Evolutionary conservation across 192 early-diverging fungal genomes (phyloP).

Genomic region (Coemansia sp.): DNA sequence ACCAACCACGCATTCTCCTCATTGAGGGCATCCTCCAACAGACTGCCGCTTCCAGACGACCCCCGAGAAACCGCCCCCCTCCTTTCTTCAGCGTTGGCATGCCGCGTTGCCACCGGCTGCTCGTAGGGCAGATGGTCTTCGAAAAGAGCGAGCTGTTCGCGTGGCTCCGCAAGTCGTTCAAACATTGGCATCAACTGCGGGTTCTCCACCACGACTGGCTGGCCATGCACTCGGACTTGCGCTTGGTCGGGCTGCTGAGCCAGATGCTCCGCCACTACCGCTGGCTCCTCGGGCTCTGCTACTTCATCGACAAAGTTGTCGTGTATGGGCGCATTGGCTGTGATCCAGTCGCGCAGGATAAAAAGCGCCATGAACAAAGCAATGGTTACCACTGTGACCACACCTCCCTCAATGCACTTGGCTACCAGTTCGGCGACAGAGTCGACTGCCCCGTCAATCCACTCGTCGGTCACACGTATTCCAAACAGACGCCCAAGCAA

Average conservation of each 20-base stretch:
- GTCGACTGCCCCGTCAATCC: conserved; percentile 20
- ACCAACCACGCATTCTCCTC: conserved; percentile 34
- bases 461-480: conserved; percentile 9
- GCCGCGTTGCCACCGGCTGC: conserved; percentile 9
- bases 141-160: conserved; percentile 13
- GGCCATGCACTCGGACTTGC: conserved; percentile 15
- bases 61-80: too few species aligned
- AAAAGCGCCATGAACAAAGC: conserved; percentile 77
- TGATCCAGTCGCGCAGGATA: conserved; percentile 85
- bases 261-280: too few species aligned
- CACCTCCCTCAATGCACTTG: conserved; percentile 82
- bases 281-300: not conserved
- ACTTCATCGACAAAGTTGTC: conserved; percentile 43
- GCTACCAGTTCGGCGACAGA: conserved; percentile 48
- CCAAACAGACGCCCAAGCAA: conserved; percentile 14
- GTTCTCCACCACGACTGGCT: conserved; percentile 34
- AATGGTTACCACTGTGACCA: conserved; percentile 72
- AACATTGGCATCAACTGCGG: conserved; percentile 38
- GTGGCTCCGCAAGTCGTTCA: too few species aligned
- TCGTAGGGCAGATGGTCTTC: conserved; percentile 30
- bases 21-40: not conserved
- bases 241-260: too few species aligned
- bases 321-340: conserved; percentile 41
- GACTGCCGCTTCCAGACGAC: not conserved
- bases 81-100: too few species aligned